phyloP scores from a whole-genome alignment of 257 asterid genomes.

The Paulownia fortunei region DNA sequence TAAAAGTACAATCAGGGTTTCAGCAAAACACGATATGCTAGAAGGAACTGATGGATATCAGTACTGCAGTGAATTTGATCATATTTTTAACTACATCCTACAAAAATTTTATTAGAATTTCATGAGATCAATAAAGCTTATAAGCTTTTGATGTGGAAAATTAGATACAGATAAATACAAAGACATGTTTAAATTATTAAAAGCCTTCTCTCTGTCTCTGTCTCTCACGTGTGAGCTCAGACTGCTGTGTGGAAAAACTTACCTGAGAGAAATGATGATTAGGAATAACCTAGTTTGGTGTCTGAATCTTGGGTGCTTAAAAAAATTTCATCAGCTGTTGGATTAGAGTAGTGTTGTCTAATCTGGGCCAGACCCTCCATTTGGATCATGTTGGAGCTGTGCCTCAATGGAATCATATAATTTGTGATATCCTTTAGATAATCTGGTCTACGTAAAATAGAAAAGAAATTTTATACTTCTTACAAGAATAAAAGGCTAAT shows the following conservation, averaged over 20 bases:
- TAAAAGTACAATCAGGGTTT: no score
- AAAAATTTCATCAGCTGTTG: not conserved
- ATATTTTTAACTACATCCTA: not conserved
- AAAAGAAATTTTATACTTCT: not conserved
- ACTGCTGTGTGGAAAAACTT: not conserved
- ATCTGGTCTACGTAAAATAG: not conserved
- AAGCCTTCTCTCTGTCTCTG: not conserved
- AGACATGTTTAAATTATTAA: not conserved
- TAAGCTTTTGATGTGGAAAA: slow-evolving; percentile 5
- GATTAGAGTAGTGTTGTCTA: not conserved
- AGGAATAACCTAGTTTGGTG: not conserved
- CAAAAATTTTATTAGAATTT: not conserved
- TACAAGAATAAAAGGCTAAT: not conserved
- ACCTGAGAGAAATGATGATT: not conserved
- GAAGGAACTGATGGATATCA: no score
- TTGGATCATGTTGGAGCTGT: not conserved
- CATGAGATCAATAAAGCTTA: not conserved
- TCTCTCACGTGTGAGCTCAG: not conserved
- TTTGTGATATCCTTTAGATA: not conserved
- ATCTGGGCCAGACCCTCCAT: not conserved
- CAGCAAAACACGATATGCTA: no score
- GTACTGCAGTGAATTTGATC: no score
- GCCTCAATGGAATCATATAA: not conserved
- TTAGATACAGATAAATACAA: not conserved
- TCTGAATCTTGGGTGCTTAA: slow-evolving; percentile 5